Conservation (phyloP, 495 filamentous ascomycete genomes). For the Aspergillus kassunensis region DNA sequence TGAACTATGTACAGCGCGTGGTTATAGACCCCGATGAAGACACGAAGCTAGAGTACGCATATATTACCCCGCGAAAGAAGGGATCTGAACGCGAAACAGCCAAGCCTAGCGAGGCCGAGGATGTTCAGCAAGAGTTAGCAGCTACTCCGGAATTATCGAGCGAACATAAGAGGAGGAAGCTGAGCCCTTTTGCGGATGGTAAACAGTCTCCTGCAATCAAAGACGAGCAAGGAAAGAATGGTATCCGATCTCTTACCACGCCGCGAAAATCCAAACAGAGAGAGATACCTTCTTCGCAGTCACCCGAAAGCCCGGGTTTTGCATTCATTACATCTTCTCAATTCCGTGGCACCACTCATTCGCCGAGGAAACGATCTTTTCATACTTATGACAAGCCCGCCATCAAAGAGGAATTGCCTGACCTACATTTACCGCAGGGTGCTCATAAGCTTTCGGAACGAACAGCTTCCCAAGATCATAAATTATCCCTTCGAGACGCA, state of each 20-base stretch:
- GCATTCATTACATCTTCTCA: slow-evolving; percentile 39
- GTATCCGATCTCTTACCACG: slow-evolving; percentile 20
- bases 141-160: slow-evolving; percentile 5
- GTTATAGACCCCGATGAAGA: slow-evolving; percentile 40
- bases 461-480: background rate
- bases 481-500: background rate
- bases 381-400: background rate
- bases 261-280: slow-evolving; percentile 30
- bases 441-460: slow-evolving; percentile 4
- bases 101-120: background rate
- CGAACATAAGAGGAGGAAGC: slow-evolving; percentile 17
- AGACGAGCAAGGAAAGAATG: background rate
- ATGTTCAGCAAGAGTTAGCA: background rate
- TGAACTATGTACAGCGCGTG: slow-evolving; percentile 43
- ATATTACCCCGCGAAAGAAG: slow-evolving; percentile 18
- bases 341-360: slow-evolving; percentile 30
- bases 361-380: slow-evolving; percentile 22
- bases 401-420: slow-evolving; percentile 27
- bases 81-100: background rate
- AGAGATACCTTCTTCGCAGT: slow-evolving; percentile 46
- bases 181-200: slow-evolving; percentile 7
- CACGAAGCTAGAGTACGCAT: slow-evolving; percentile 34
- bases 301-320: slow-evolving; percentile 42
- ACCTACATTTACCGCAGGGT: background rate
- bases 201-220: slow-evolving; percentile 4